Base-by-base conservation (phyloP, 805 yeast species). In the Myxozyma geophila region DNA sequence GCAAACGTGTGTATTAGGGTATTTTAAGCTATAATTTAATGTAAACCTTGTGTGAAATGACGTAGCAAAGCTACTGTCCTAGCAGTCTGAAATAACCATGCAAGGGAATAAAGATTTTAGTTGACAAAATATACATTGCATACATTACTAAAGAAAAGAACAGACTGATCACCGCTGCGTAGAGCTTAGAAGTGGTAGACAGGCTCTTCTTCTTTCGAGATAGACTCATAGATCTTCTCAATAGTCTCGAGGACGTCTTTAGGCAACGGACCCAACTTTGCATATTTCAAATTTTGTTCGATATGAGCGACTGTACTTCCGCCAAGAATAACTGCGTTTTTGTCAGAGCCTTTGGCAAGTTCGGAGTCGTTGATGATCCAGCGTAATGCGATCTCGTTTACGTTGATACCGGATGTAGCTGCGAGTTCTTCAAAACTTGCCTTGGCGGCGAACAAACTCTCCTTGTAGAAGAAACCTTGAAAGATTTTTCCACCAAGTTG, bases 301-400 rank as follows among this genome's bases (percentile, higher is more conserved):
- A 72, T 23, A 43, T 71, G 73, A 28, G 62, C 59, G 6, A 56
- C 47, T 33, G 55, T 62, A 23, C 67, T 57, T 8, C 70, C 72
- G 7, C 74, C 74, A 12, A 72, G 39, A 36, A 71, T 70, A 10
- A 71, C 54, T 4, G 65, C 74, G 21, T 57, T 57, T 12, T 36
- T n/a, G 47, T 70, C 73, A 15, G 70, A 72, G 33, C 2, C 36
- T 39, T 62, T 56, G 15, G 51, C 53, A 19, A 72, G 59, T 9
- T 56, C 52, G 1, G 74, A 71, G 52, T 68, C 51, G 62, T 63
- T 61, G 7, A 60, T 53, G 15, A 70, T 46, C 74, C 74, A 72
- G 13, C 74, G 67, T 49, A 58, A 48, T n/a, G 61, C 61, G 33
- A 59, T 55, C 6, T 39, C 63, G 37, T 53, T 59, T 33, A 35